A percentile compares a stretch with the other conserved stretches of the same genome.
phyloP scores from a whole-genome alignment of 73 alveolate genomes.

The Tetrahymena elliotti region DNA sequence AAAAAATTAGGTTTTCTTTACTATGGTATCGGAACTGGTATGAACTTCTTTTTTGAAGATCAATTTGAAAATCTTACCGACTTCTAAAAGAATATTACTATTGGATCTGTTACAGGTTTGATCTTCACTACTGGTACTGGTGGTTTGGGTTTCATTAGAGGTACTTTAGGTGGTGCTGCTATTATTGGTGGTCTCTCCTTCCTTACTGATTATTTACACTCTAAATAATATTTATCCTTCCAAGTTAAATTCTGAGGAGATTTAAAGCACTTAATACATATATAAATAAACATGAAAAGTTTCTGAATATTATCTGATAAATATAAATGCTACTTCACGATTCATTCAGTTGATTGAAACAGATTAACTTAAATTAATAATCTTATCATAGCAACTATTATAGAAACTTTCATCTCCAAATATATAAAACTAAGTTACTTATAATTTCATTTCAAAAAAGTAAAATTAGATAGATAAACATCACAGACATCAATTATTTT shows the following conservation, averaged over 20 bases:
- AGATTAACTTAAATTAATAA: too few species aligned
- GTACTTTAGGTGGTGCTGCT: constrained; percentile 27
- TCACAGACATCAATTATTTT: too few species aligned
- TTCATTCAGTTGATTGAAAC: not conserved
- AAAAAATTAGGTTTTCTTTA: not conserved
- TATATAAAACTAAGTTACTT: not conserved
- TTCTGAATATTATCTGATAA: not conserved
- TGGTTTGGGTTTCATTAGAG: constrained; percentile 17
- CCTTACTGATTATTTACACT: not conserved
- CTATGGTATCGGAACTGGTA: constrained; percentile 20
- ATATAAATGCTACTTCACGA: too few species aligned
- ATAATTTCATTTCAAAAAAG: not conserved
- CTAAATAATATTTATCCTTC: not conserved
- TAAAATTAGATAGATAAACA: not conserved
- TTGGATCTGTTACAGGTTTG: constrained; percentile 27
- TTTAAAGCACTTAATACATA: not conserved
- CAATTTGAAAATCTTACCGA: constrained; percentile 19
- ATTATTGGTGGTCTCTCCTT: constrained; percentile 26
- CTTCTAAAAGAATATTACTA: constrained; percentile 12
- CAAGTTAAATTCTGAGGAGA: not conserved
- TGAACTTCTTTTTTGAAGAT: constrained; percentile 36
- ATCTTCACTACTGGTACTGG: constrained; percentile 27
- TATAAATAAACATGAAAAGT: not conserved
- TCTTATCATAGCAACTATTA: too few species aligned
- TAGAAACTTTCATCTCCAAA: not conserved